phyloP scores from a whole-genome alignment of 2,329 filamentous ascomycete species.

The Pseudohalonectria lignicola region DNA sequence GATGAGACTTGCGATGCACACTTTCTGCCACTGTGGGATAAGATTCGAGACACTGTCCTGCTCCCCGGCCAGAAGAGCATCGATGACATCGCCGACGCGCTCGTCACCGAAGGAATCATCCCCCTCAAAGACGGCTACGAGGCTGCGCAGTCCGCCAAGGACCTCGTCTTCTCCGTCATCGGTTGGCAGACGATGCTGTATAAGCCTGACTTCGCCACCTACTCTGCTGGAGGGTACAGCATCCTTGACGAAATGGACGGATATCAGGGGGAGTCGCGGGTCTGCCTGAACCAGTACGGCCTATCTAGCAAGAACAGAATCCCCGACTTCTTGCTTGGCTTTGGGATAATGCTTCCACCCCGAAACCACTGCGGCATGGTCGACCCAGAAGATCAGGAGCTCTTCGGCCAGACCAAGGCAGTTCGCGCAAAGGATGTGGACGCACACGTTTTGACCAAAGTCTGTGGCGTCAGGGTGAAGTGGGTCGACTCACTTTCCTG shows the following conservation, averaged over 20 bases:
- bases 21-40: constrained; percentile 8
- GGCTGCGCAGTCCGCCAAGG: constrained; percentile 3
- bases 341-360: constrained; percentile 12
- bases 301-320: constrained; percentile 4
- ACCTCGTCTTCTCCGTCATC: constrained; percentile 13
- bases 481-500: constrained; percentile 14
- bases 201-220: constrained; percentile 8
- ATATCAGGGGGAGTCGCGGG: constrained; percentile 4
- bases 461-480: constrained; percentile 9
- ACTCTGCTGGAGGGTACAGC: constrained; percentile 3
- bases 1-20: neutral
- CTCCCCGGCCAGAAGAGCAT: constrained; percentile 7
- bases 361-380: constrained; percentile 7
- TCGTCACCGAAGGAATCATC: constrained; percentile 5
- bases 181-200: constrained; percentile 16
- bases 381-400: constrained; percentile 5
- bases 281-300: constrained; percentile 8
- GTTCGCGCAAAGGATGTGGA: constrained; percentile 8
- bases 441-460: constrained; percentile 9
- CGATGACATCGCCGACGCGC: constrained; percentile 7
- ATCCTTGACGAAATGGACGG: constrained; percentile 10
- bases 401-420: constrained; percentile 5
- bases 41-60: constrained; percentile 4
- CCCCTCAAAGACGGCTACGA: constrained; percentile 2
- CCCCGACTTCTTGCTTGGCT: constrained; percentile 11